Conservation (phyloP, 106 monocot species). For the Agapanthus africanus region DNA sequence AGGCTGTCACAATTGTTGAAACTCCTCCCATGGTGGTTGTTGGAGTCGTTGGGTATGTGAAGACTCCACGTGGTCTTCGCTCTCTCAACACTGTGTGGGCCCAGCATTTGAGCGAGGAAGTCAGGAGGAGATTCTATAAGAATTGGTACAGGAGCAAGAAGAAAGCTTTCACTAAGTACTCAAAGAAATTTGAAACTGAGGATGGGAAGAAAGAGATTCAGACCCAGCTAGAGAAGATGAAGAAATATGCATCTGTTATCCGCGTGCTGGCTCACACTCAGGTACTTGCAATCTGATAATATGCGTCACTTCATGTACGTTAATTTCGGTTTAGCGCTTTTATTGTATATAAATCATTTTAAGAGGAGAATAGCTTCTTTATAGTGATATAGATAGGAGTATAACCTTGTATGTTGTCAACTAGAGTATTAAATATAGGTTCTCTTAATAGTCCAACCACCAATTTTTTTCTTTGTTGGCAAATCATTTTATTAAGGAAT, state of each 20-base stretch:
- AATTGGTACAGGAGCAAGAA: constrained; percentile 62
- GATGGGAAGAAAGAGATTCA: constrained; percentile 60
- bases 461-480: too few species aligned
- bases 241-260: constrained; percentile 56
- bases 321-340: not conserved
- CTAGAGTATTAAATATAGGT: too few species aligned
- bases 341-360: too few species aligned
- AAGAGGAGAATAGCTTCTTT: too few species aligned
- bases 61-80: constrained; percentile 59
- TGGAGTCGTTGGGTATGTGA: constrained; percentile 59
- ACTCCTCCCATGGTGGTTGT: constrained; percentile 71
- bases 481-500: too few species aligned
- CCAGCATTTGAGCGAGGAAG: constrained; percentile 60
- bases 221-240: constrained; percentile 57
- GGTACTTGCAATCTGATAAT: constrained; percentile 19
- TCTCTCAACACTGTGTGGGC: constrained; percentile 67
- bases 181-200: constrained; percentile 57
- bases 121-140: constrained; percentile 69
- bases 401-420: too few species aligned
- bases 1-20: constrained; percentile 62
- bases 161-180: constrained; percentile 61
- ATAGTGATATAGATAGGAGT: too few species aligned
- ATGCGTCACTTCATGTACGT: not conserved
- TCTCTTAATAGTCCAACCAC: too few species aligned
- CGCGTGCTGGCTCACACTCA: constrained; percentile 69